Evolutionary conservation across 2,329 filamentous ascomycete species (phyloP).

Genomic region (Pseudogymnoascus pannorum): DNA sequence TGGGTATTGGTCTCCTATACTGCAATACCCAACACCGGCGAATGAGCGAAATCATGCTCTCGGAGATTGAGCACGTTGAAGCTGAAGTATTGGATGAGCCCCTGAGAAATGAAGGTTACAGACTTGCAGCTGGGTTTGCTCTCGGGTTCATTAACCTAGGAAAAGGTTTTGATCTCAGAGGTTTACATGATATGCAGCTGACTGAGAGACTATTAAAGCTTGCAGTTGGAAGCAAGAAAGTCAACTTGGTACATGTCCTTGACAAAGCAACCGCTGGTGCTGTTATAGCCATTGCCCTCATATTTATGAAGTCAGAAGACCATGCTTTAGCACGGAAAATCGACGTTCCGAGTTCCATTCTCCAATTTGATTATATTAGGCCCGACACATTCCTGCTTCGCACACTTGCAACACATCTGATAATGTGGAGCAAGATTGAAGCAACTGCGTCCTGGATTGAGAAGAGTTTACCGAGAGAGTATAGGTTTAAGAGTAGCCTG

Average conservation of each 20-base stretch:
- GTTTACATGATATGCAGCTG: slow-evolving; percentile 87
- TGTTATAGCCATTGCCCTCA: slow-evolving; percentile 79
- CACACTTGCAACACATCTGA: slow-evolving; percentile 81
- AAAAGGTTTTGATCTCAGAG: slow-evolving; percentile 79
- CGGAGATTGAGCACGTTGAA: slow-evolving; percentile 85
- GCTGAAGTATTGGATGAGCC: slow-evolving; percentile 74
- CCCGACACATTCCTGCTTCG: slow-evolving; percentile 88
- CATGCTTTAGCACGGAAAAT: slow-evolving; percentile 81
- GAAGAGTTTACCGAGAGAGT: slow-evolving; percentile 62
- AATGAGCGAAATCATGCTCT: slow-evolving; percentile 99
- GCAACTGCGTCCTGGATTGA: slow-evolving; percentile 69
- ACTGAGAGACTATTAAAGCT: slow-evolving; percentile 81
- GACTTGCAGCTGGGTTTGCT: slow-evolving; percentile 86
- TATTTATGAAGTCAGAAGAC: slow-evolving; percentile 97
- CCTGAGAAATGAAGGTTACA: slow-evolving; percentile 89
- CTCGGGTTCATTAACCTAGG: slow-evolving; percentile 91
- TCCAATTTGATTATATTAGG: slow-evolving; percentile 92
- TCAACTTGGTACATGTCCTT: slow-evolving; percentile 84
- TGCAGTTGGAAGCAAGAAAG: slow-evolving; percentile 82
- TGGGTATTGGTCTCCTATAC: slow-evolving; percentile 93
- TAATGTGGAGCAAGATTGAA: slow-evolving; percentile 82
- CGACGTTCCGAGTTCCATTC: slow-evolving; percentile 79
- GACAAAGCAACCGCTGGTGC: slow-evolving; percentile 93
- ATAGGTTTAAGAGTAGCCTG: slow-evolving; percentile 56
- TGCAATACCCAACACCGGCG: slow-evolving; percentile 92